These are phyloP conservation scores for Solanum etuberosum DNA, from an alignment of 257 asterid genomes.

Conservation along the genomic window DNA sequence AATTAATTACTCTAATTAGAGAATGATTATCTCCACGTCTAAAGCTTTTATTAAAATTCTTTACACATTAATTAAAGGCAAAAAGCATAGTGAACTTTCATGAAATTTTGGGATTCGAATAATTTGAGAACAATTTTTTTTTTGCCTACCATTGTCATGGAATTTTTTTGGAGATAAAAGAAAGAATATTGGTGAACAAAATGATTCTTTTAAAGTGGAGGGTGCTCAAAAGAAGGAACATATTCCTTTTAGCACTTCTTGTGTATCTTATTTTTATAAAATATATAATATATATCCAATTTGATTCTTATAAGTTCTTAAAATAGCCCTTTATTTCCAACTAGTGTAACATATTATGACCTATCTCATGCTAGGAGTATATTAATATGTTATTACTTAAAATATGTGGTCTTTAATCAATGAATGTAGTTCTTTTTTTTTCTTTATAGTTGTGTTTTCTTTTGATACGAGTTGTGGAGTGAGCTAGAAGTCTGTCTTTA, in stretches of 20 bases:
- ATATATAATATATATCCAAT: background rate
- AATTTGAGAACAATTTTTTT: background rate
- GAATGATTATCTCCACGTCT: background rate
- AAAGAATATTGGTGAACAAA: conserved; percentile 27
- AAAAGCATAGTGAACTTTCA: background rate
- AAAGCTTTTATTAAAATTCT: background rate
- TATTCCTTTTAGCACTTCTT: conserved; percentile 34
- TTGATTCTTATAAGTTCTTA: conserved; percentile 17
- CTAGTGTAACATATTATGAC: conserved; percentile 14
- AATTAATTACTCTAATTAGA: background rate
- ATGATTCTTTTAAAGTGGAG: conserved; percentile 51
- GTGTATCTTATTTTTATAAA: conserved; percentile 10
- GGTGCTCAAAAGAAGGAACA: conserved; percentile 43
- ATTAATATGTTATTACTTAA: background rate
- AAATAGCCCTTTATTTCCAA: conserved; percentile 14
- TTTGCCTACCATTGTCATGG: background rate
- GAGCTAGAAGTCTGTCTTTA: too few relatives aligned
- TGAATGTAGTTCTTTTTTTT: background rate
- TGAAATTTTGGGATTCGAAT: conserved; percentile 3
- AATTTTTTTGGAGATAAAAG: conserved; percentile 24
- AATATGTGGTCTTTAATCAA: conserved; percentile 3
- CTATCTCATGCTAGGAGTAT: background rate
- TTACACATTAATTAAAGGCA: background rate
- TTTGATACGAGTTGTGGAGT: too few relatives aligned
- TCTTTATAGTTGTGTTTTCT: background rate